Percentiles rank a stretch among this genome's conserved stretches.
Evolutionary conservation across 1,284 basidiomycete genomes (phyloP).

Genomic region (Rhizoctonia solani): DNA sequence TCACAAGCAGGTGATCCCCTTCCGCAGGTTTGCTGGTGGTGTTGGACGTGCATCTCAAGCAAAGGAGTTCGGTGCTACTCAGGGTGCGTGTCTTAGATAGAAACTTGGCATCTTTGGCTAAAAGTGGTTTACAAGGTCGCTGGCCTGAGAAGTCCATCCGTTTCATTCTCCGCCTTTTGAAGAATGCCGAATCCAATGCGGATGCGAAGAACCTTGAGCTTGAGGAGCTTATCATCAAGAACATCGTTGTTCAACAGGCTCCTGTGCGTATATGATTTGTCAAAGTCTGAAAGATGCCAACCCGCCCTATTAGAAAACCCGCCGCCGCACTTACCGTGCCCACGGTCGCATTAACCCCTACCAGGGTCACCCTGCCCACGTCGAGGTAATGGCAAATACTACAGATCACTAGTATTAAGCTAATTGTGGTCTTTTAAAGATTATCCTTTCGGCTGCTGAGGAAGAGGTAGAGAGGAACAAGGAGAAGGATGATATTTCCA

Average conservation of each 20-base stretch:
- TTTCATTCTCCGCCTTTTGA: conserved; percentile 92
- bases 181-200: conserved; percentile 99
- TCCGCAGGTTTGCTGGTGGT: conserved; percentile 95
- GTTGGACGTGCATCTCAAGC: conserved; percentile 97
- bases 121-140: conserved; percentile 67
- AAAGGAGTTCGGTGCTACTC: conserved; percentile 96
- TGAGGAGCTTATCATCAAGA: conserved; percentile 93
- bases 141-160: conserved; percentile 99
- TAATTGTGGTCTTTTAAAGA: conserved; percentile 41
- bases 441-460: conserved; percentile 80
- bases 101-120: conserved; percentile 14
- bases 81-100: conserved; percentile 64
- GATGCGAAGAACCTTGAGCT: conserved; percentile 95
- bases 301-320: conserved; percentile 77
- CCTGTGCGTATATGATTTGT: conserved; percentile 63
- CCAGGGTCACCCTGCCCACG: conserved; percentile 92
- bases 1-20: conserved; percentile 97
- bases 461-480: conserved; percentile 88
- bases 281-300: background rate
- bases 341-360: conserved; percentile 93
- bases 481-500: conserved; percentile 66
- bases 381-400: conserved; percentile 59
- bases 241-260: conserved; percentile 98
- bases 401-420: background rate
- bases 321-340: conserved; percentile 98